phyloP scores from a whole-genome alignment of 345 rosid species.

The Conringia planisiliqua region DNA sequence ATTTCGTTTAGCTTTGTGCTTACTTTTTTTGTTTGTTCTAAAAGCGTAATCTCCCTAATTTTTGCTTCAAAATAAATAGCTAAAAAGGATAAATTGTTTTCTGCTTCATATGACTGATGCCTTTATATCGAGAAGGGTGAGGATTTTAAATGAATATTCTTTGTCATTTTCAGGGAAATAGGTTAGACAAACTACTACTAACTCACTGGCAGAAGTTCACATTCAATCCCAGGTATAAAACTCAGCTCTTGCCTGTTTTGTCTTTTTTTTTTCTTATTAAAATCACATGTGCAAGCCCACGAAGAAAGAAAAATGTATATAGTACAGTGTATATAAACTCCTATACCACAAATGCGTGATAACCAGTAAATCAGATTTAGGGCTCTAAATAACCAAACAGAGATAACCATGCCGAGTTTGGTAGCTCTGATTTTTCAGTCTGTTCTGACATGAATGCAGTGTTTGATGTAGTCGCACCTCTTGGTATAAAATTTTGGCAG shows the following conservation, averaged over 20 bases:
- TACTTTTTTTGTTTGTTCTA: background rate
- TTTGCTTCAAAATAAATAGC: background rate
- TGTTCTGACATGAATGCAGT: background rate
- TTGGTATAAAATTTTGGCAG: background rate
- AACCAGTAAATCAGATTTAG: background rate
- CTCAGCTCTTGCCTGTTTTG: conserved; percentile 9
- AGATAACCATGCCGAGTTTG: background rate
- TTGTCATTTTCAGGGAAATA: conserved; percentile 59
- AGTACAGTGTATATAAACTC: background rate
- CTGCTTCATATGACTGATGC: background rate
- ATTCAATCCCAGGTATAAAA: conserved; percentile 85
- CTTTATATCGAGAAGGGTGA: background rate
- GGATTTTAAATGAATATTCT: background rate
- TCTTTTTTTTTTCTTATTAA: background rate
- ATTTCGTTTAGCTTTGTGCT: conserved; percentile 5
- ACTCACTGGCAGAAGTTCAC: conserved; percentile 97
- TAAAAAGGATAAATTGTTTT: background rate
- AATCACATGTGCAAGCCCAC: background rate
- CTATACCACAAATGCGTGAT: background rate
- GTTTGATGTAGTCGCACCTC: background rate
- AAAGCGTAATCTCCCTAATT: background rate
- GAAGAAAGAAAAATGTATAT: background rate
- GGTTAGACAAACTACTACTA: conserved; percentile 77
- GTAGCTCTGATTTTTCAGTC: background rate
- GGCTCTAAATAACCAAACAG: background rate